phyloP scores from a whole-genome alignment of 768 basidiomycete genomes.

The Neoboletus subvelutipes region DNA sequence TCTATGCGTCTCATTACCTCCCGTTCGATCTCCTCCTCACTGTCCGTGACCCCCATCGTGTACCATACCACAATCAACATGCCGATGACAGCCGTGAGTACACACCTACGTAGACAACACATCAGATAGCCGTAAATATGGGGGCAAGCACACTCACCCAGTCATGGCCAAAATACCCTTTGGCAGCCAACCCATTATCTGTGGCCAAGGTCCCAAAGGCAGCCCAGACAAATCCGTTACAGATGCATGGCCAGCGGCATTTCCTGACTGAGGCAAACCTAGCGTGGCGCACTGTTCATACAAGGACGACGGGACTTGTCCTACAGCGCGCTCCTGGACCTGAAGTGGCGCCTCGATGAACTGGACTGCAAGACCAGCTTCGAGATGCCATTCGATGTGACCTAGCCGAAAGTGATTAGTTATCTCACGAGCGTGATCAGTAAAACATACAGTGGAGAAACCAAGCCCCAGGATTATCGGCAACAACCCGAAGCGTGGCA shows the following conservation, averaged over 20 bases:
- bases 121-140: too few species aligned
- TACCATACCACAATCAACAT: conserved; percentile 89
- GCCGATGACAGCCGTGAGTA: conserved; percentile 80
- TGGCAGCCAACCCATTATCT: conserved; percentile 69
- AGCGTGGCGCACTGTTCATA: conserved; percentile 72
- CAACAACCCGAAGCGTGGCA: conserved; percentile 73
- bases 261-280: conserved; percentile 64
- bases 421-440: neutral
- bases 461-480: conserved; percentile 94
- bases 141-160: too few species aligned
- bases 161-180: conserved; percentile 77
- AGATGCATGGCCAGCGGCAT: conserved; percentile 80
- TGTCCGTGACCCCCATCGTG: conserved; percentile 64
- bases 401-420: conserved; percentile 37
- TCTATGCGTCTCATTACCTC: conserved; percentile 59
- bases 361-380: conserved; percentile 80
- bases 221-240: conserved; percentile 69
- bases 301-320: conserved; percentile 54
- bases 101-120: conserved; percentile 51
- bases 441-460: conserved; percentile 69
- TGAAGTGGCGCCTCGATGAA: conserved; percentile 80
- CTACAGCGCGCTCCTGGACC: conserved; percentile 52
- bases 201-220: conserved; percentile 67
- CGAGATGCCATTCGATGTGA: conserved; percentile 86
- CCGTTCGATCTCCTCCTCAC: conserved; percentile 79